Conservation (phyloP, 73 alveolate genomes). For the Uronychia setigera region DNA sequence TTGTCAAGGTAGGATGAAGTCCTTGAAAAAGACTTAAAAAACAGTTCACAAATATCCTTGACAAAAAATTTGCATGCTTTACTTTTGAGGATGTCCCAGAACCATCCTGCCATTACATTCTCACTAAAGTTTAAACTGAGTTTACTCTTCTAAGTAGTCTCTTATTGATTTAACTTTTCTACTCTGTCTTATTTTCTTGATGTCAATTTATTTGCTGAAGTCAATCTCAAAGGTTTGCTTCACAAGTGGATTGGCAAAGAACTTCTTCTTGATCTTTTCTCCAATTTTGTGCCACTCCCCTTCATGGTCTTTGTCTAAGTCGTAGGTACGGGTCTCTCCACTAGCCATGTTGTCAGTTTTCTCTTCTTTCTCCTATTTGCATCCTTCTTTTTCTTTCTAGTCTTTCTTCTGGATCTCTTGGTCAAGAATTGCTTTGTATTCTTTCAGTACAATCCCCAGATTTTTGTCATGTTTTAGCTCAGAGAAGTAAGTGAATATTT, state of each 20-base stretch:
- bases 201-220: neutral
- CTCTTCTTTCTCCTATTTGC: too few species aligned
- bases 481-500: neutral
- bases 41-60: neutral
- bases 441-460: neutral
- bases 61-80: neutral
- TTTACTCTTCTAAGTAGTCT: neutral
- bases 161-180: neutral
- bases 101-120: neutral
- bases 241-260: neutral
- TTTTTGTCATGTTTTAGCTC: neutral
- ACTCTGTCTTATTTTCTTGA: neutral
- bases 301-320: neutral
- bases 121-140: neutral
- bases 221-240: neutral
- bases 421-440: neutral
- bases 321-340: too few species aligned
- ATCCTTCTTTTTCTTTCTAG: too few species aligned
- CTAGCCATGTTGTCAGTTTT: too few species aligned
- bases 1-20: neutral
- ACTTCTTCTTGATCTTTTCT: neutral
- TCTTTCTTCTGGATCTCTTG: neutral
- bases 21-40: neutral
- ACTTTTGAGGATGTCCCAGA: neutral
- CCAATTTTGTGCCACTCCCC: neutral